Evolutionary conservation across 495 filamentous ascomycete species (phyloP), one percentile per base, ranked within the genome.

Genomic region (Sporormia fimetaria): DNA sequence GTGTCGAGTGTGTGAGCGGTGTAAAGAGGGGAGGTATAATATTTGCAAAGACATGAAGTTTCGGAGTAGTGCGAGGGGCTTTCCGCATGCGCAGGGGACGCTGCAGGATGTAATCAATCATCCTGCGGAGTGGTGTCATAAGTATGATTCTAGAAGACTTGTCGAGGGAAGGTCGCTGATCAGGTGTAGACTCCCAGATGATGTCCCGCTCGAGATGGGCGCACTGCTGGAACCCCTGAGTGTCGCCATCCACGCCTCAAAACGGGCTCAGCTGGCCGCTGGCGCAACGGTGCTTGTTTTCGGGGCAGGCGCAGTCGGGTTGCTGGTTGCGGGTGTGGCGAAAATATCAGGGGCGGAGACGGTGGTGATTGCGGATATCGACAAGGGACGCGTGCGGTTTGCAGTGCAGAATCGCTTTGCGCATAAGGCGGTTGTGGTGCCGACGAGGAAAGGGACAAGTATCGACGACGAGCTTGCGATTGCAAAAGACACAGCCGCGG

Each of bases 1-100:
- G 6, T 51, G 47, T 21, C 34, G 37, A 34, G 17, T 36, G 15
- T 51, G 47, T 37, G 47, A 44, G 16, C 11, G 47, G 18, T 51
- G 47, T 33, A 45, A 44, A 20, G 47, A 51, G 21, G 47, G 80
- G 18, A 68, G 83, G 36, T 90, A 92, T 59, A 94, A 92, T 60
- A 82, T 94, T 63, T 94, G 85, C 68, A 66, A 68, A n/a, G 59
- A 63, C 7, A 79, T 94, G 74, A 67, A 65, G 33, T 94, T 93
- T 62, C 67, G 83, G 32, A 80, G 75, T 55, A 83, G 77, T 32
- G 85, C 84, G 11, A 87, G 87, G 63, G 60, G 66, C 21, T 79
- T 77, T 59, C 81, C 83, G 3, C 84, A 92, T 51, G 69, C 75
- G 15, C 83, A 92, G 63, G 84, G 85, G 11, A 92, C 84, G 9